These are phyloP conservation scores for Coemansia reversa DNA, from an alignment of 192 early-diverging fungal genomes.

Conservation along the genomic window DNA sequence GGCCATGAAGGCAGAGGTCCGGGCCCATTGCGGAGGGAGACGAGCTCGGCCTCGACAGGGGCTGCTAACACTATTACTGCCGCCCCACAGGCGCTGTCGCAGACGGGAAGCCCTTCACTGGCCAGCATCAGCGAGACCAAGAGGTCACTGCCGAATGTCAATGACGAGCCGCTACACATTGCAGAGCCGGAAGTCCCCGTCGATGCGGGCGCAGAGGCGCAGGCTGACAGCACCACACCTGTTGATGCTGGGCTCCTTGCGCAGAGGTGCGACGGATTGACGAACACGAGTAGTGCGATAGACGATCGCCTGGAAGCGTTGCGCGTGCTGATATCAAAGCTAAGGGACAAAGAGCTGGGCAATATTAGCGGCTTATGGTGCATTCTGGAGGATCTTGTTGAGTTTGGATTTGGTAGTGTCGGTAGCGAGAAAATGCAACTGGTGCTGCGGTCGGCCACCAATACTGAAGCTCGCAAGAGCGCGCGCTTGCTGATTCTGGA, in stretches of 20 bases:
- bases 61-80: background rate
- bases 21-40: slow-evolving; percentile 4
- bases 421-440: background rate
- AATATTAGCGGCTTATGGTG: slow-evolving; percentile 37
- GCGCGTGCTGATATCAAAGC: slow-evolving; percentile 13
- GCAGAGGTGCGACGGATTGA: slow-evolving; percentile 6
- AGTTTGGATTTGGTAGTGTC: slow-evolving; percentile 20
- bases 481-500: slow-evolving; percentile 29
- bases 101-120: background rate
- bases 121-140: slow-evolving; percentile 6
- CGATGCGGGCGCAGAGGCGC: background rate
- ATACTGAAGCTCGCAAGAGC: background rate
- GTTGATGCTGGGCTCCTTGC: slow-evolving; percentile 37
- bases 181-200: background rate
- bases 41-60: background rate
- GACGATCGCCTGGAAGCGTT: slow-evolving; percentile 31
- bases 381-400: slow-evolving; percentile 27
- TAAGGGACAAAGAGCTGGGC: slow-evolving; percentile 13
- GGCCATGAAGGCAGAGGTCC: slow-evolving; percentile 15
- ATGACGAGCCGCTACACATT: background rate
- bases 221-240: background rate
- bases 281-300: slow-evolving; percentile 16
- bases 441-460: background rate
- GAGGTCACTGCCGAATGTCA: background rate
- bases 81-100: slow-evolving; percentile 4